Evolutionary conservation across 345 rosid genomes (phyloP).

Genomic region (Turnera subulata): DNA sequence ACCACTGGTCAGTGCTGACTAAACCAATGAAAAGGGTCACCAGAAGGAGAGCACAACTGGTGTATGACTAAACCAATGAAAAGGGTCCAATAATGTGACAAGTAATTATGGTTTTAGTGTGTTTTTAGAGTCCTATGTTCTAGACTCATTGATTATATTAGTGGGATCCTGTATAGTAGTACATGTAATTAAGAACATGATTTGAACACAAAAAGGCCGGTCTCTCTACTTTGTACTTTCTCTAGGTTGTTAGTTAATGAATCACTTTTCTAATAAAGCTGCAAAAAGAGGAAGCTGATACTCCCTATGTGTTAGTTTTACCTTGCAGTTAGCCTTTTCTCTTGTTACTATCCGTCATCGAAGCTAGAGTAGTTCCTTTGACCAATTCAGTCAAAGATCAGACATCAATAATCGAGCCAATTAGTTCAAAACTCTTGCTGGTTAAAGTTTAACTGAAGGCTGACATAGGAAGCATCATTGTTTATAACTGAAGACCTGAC

Average conservation of each 20-base stretch:
- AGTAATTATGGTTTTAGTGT: not conserved
- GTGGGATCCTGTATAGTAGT: conserved; percentile 27
- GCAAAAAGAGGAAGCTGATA: not conserved
- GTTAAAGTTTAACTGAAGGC: not conserved
- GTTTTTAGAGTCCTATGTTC: not conserved
- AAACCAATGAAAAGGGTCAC: conserved; percentile 2
- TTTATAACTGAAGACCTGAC: not conserved
- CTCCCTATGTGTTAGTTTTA: not conserved
- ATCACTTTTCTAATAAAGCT: not conserved
- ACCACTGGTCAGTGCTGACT: conserved; percentile 49
- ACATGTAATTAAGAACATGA: conserved; percentile 16
- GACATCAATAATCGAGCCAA: not conserved
- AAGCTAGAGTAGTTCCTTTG: conserved; percentile 3
- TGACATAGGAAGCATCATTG: too few species aligned
- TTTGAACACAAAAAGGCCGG: conserved; percentile 2
- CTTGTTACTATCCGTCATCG: conserved; percentile 2
- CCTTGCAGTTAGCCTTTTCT: not conserved
- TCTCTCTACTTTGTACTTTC: conserved; percentile 1
- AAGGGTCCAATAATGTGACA: not conserved
- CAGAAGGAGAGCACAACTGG: too few species aligned
- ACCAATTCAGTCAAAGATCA: conserved; percentile 6
- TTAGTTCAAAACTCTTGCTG: not conserved
- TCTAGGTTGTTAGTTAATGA: conserved; percentile 7
- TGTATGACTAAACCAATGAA: conserved; percentile 12
- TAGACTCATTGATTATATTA: not conserved